Evolutionary conservation across 352 stramenopile species (phyloP).

Genomic region (Pythium monospermum): DNA sequence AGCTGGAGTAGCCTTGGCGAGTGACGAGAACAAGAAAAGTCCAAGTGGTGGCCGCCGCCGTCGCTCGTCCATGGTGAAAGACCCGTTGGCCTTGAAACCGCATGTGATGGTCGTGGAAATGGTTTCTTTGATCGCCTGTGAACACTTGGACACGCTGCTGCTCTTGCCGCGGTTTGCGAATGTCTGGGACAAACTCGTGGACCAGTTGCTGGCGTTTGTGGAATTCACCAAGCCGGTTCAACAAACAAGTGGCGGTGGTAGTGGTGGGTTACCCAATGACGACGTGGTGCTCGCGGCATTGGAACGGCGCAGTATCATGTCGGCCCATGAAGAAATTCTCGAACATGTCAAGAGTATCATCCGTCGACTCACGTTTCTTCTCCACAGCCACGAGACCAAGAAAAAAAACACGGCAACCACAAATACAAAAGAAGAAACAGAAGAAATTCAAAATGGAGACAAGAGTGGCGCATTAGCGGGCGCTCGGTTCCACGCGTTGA

Average conservation of each 20-base stretch:
- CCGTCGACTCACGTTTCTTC: constrained; percentile 39
- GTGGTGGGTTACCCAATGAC: neutral
- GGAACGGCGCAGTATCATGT: constrained; percentile 56
- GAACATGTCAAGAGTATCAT: constrained; percentile 62
- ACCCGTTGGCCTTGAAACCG: constrained; percentile 46
- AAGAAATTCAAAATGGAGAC: too few relatives aligned
- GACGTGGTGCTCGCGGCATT: constrained; percentile 42
- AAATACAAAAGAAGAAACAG: neutral
- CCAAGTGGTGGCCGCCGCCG: constrained; percentile 20
- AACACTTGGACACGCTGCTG: constrained; percentile 48
- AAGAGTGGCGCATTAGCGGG: constrained; percentile 3
- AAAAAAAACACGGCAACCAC: constrained; percentile 2
- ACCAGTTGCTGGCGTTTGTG: constrained; percentile 49
- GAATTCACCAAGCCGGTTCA: constrained; percentile 41
- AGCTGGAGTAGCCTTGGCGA: neutral
- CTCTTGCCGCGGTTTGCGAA: constrained; percentile 30
- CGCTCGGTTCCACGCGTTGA: constrained; percentile 28
- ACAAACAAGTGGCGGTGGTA: constrained; percentile 7
- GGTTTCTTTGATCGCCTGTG: constrained; percentile 54
- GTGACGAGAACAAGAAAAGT: neutral
- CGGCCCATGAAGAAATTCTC: constrained; percentile 67
- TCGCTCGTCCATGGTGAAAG: constrained; percentile 50
- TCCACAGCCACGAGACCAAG: constrained; percentile 22
- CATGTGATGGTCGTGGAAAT: constrained; percentile 60
- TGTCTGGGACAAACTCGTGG: constrained; percentile 52